Conservation (phyloP, 1,284 basidiomycete species). For the Puccinia hordei region DNA sequence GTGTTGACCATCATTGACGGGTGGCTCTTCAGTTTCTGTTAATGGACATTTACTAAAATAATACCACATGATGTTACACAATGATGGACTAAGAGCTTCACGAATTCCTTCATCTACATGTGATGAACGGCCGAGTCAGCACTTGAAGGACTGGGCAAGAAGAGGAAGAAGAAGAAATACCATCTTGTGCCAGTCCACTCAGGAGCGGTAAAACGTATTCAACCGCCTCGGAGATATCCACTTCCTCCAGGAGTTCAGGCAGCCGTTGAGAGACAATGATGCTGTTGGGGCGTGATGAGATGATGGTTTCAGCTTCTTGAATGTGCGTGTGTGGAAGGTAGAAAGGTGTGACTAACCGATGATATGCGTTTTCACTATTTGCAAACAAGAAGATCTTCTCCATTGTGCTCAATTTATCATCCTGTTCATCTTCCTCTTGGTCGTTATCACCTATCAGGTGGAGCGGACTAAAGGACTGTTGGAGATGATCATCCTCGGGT, state of each 20-base stretch:
- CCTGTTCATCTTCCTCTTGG: slow-evolving; percentile 24
- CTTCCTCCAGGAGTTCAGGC: slow-evolving; percentile 47
- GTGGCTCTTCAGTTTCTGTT: neutral
- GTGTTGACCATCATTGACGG: slow-evolving; percentile 4
- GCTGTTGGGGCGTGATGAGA: slow-evolving; percentile 4
- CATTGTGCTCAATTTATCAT: slow-evolving; percentile 39
- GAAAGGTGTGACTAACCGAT: slow-evolving; percentile 19
- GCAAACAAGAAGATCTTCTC: slow-evolving; percentile 50
- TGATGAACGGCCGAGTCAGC: neutral
- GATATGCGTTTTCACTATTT: slow-evolving; percentile 46
- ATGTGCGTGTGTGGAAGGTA: neutral
- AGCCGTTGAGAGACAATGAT: slow-evolving; percentile 46
- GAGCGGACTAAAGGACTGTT: slow-evolving; percentile 2
- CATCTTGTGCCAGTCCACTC: slow-evolving; percentile 39
- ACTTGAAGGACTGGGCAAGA: neutral
- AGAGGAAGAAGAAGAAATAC: slow-evolving; percentile 7
- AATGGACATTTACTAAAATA: slow-evolving; percentile 42
- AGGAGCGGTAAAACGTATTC: slow-evolving; percentile 50
- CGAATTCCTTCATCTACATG: slow-evolving; percentile 40
- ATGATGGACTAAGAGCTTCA: slow-evolving; percentile 45
- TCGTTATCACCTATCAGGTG: slow-evolving; percentile 9
- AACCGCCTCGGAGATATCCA: slow-evolving; percentile 48
- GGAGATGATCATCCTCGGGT: neutral
- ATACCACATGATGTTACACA: slow-evolving; percentile 51
- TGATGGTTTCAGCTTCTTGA: neutral